phyloP scores from a whole-genome alignment of 495 filamentous ascomycete genomes.

The Bathelium albidoporum region DNA sequence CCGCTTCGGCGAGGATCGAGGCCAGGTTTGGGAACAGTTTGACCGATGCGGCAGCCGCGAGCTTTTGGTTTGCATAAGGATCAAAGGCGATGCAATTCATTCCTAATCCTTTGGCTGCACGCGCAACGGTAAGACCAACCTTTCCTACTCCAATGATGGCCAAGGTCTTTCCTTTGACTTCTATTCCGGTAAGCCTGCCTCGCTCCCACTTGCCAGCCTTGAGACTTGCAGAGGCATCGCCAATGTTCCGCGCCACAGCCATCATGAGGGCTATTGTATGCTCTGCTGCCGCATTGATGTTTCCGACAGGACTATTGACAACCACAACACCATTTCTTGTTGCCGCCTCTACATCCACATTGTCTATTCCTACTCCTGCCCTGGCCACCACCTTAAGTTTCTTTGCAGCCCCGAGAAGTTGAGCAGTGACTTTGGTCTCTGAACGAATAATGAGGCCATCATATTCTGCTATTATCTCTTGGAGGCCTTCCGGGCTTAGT shows the following conservation, averaged over 20 bases:
- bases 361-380: constrained; percentile 67
- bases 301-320: constrained; percentile 58
- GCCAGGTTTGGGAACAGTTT: constrained; percentile 41
- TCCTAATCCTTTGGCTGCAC: constrained; percentile 56
- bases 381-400: constrained; percentile 61
- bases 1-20: constrained; percentile 49
- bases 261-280: constrained; percentile 58
- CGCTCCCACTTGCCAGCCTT: constrained; percentile 59
- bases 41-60: constrained; percentile 49
- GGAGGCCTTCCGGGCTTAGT: constrained; percentile 45
- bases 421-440: constrained; percentile 58
- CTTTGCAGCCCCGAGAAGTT: constrained; percentile 45
- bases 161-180: constrained; percentile 59
- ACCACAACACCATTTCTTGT: constrained; percentile 59
- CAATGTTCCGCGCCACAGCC: constrained; percentile 54
- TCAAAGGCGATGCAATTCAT: constrained; percentile 59
- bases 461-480: constrained; percentile 49
- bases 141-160: constrained; percentile 62
- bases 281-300: constrained; percentile 56
- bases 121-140: constrained; percentile 60
- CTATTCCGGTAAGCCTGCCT: constrained; percentile 55
- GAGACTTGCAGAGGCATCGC: constrained; percentile 45
- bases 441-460: constrained; percentile 61
- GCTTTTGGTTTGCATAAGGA: constrained; percentile 53
- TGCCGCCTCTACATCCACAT: constrained; percentile 58